These are phyloP conservation scores for Rosa hybrid DNA, from an alignment of 331 rosid genomes.

Conservation along the genomic window DNA sequence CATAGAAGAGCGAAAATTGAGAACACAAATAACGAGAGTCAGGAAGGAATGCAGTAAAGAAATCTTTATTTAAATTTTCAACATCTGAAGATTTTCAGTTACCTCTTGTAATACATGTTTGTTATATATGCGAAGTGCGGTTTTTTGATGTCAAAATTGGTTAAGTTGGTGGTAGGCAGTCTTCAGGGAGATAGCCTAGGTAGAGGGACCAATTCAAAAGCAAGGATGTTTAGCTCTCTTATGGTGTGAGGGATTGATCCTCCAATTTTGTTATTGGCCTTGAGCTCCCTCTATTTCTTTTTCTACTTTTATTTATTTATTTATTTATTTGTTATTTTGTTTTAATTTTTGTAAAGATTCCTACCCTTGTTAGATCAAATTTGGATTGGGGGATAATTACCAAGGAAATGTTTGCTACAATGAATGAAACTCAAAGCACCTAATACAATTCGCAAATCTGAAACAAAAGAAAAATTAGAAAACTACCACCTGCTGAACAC, in stretches of 20 bases:
- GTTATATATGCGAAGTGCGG: conserved; percentile 12
- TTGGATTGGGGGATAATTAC: background rate
- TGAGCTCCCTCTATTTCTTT: background rate
- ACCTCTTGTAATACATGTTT: conserved; percentile 23
- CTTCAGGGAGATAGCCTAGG: conserved; percentile 13
- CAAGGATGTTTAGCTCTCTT: background rate
- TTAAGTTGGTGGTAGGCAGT: conserved; percentile 17
- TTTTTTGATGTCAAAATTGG: conserved; percentile 10
- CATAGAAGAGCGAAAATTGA: conserved; percentile 39
- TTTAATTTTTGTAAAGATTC: too few species aligned
- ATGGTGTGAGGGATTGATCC: background rate
- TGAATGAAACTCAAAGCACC: background rate
- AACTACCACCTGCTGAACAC: background rate
- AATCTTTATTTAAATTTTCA: conserved; percentile 26
- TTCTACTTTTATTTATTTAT: background rate
- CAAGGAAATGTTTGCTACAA: background rate
- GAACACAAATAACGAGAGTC: conserved; percentile 27
- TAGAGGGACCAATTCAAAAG: background rate
- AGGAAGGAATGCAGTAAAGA: conserved; percentile 22
- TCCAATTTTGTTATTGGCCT: background rate
- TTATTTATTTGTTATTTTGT: too few species aligned
- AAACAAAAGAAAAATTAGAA: background rate
- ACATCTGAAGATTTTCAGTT: conserved; percentile 27
- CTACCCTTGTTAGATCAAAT: background rate
- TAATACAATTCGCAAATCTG: background rate